Conservation (phyloP, 495 filamentous ascomycete species). For the Hypoxylon fuscum region DNA sequence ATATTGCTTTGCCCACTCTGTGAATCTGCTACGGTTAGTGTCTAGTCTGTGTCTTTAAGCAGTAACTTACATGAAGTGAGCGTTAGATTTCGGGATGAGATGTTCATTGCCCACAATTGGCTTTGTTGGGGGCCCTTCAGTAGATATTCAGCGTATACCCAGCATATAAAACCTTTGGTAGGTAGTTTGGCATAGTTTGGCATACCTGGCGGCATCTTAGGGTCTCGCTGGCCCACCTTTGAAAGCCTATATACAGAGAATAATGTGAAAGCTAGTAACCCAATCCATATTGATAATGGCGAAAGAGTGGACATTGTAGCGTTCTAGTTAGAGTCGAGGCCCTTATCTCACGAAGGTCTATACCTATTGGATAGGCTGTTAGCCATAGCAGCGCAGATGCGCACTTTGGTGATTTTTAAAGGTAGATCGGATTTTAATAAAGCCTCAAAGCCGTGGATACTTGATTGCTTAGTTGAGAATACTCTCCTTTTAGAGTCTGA, state of each 20-base stretch:
- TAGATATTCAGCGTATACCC: conserved; percentile 1
- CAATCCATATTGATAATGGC: conserved; percentile 6
- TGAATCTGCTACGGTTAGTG: conserved; percentile 43
- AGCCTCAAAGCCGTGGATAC: too few species aligned
- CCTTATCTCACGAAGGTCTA: not conserved
- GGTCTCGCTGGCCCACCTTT: conserved; percentile 14
- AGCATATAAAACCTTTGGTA: not conserved
- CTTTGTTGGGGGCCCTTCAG: conserved; percentile 50
- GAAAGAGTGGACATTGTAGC: not conserved
- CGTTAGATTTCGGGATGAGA: conserved; percentile 46
- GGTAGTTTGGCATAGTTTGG: too few species aligned
- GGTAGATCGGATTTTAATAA: too few species aligned
- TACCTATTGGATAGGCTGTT: too few species aligned
- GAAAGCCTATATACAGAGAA: conserved; percentile 2
- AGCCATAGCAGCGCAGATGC: too few species aligned
- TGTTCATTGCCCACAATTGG: conserved; percentile 55
- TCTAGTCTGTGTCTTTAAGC: not conserved
- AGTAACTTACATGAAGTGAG: conserved; percentile 42
- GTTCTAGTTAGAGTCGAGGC: not conserved
- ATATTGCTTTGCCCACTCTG: conserved; percentile 56
- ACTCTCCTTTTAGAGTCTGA: too few species aligned
- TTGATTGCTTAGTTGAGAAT: too few species aligned
- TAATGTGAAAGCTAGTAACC: not conserved
- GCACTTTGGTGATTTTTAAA: too few species aligned
- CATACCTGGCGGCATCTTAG: conserved; percentile 34